phyloP scores from a whole-genome alignment of 2,329 filamentous ascomycete species.

The Paecilomyces niveus region DNA sequence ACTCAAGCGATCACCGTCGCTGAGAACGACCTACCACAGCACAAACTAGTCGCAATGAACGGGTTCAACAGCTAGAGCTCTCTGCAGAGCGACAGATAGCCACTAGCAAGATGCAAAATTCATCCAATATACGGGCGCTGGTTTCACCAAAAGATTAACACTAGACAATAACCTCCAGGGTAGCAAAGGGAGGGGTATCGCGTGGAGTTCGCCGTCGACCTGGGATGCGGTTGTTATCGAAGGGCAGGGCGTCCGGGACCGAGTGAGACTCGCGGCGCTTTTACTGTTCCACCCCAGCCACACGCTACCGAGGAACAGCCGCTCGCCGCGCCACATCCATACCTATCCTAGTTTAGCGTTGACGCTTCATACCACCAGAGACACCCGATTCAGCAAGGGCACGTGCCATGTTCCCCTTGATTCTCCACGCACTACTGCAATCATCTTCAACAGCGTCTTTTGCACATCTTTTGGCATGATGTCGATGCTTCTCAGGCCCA shows the following conservation, averaged over 20 bases:
- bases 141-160: neutral
- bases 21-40: neutral
- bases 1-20: neutral
- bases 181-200: neutral
- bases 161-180: neutral
- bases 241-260: neutral
- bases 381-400: neutral
- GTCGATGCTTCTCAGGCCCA: neutral
- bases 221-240: neutral
- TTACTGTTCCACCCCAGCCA: constrained; percentile 1
- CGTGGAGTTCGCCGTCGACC: neutral
- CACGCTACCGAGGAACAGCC: neutral
- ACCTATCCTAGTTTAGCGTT: neutral
- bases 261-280: constrained; percentile 5
- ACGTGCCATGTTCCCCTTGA: neutral
- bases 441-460: neutral
- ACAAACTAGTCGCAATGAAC: neutral
- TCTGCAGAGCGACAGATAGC: neutral
- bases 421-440: constrained; percentile 2
- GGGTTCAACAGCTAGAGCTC: neutral
- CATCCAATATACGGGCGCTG: neutral
- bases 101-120: neutral
- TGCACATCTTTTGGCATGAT: neutral
- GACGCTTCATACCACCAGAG: neutral
- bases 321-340: neutral